Percentiles rank a stretch among this genome's conserved stretches.
Evolutionary conservation across 768 basidiomycete genomes (phyloP).

Genomic region (Lanmaoa pseudosensibilis): DNA sequence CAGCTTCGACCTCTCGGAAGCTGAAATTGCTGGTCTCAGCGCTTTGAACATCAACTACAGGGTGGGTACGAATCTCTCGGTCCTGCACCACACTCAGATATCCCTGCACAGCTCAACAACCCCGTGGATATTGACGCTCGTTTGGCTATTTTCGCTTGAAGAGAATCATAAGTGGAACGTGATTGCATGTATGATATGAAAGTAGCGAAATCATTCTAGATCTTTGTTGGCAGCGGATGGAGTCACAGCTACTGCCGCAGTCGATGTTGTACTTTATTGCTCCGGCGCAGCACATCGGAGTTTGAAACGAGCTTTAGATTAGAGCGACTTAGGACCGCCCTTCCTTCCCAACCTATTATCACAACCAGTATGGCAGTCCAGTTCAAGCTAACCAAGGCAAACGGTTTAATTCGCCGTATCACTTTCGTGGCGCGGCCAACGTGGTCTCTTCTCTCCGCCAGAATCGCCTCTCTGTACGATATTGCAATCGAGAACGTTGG

Average conservation of each 20-base stretch:
- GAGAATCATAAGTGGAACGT: not conserved
- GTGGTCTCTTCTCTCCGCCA: conserved; percentile 58
- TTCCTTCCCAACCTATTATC: conserved; percentile 25
- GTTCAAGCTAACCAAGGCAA: conserved; percentile 65
- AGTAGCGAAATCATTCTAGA: not conserved
- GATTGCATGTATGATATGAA: conserved; percentile 1
- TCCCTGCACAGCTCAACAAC: conserved; percentile 56
- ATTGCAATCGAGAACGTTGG: conserved; percentile 61
- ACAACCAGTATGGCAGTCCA: conserved; percentile 47
- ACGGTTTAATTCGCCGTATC: conserved; percentile 60
- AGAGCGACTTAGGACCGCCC: not conserved
- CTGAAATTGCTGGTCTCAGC: conserved; percentile 58
- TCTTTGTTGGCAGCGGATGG: not conserved
- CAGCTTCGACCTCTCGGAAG: conserved; percentile 51
- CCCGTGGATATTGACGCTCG: conserved; percentile 66
- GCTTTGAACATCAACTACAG: conserved; percentile 61
- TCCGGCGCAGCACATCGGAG: conserved; percentile 43
- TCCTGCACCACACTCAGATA: conserved; percentile 5
- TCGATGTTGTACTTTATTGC: not conserved
- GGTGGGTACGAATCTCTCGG: conserved; percentile 40
- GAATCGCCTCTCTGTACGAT: conserved; percentile 51
- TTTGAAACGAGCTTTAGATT: conserved; percentile 37
- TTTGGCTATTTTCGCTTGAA: conserved; percentile 69
- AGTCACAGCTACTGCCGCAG: conserved; percentile 10
- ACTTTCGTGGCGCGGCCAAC: conserved; percentile 51